These are phyloP conservation scores for Blastomyces gilchristii DNA, from an alignment of 2,329 filamentous ascomycete genomes.

Conservation along the genomic window DNA sequence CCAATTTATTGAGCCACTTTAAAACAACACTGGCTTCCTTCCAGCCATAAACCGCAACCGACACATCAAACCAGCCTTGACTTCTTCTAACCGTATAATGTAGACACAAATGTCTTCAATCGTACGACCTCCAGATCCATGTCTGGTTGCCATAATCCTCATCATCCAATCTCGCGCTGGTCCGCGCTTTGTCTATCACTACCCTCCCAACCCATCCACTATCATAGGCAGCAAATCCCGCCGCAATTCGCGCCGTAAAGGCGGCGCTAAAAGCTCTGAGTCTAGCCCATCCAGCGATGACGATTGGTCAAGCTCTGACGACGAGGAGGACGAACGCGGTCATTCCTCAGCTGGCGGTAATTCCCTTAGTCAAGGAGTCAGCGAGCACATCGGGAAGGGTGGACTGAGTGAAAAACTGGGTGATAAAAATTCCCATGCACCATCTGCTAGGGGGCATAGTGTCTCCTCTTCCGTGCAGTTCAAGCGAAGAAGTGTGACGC, in stretches of 20 bases:
- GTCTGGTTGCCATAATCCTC: constrained; percentile 59
- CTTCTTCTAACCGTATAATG: constrained; percentile 5
- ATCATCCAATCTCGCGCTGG: constrained; percentile 68
- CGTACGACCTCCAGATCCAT: constrained; percentile 43
- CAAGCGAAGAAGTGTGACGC: not conserved
- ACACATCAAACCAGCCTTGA: not conserved
- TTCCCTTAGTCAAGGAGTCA: not conserved
- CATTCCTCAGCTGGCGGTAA: constrained; percentile 2
- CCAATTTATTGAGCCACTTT: not conserved
- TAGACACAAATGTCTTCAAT: constrained; percentile 35
- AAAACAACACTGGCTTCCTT: not conserved
- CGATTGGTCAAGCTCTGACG: constrained; percentile 30
- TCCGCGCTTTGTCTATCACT: constrained; percentile 76
- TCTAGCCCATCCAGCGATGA: constrained; percentile 31
- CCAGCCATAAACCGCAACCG: not conserved
- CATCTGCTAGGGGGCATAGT: not conserved
- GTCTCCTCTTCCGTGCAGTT: not conserved
- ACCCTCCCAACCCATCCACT: constrained; percentile 50
- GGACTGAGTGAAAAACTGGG: not conserved
- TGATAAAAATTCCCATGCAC: constrained; percentile 1
- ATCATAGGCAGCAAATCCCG: constrained; percentile 17
- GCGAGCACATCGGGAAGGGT: not conserved
- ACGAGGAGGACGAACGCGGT: constrained; percentile 25
- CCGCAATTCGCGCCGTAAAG: constrained; percentile 26
- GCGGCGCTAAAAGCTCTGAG: constrained; percentile 25